Percentiles rank a stretch among this genome's conserved stretches.
Conservation (phyloP, 2,329 filamentous ascomycete genomes). For the Metarhizium guizhouense region DNA sequence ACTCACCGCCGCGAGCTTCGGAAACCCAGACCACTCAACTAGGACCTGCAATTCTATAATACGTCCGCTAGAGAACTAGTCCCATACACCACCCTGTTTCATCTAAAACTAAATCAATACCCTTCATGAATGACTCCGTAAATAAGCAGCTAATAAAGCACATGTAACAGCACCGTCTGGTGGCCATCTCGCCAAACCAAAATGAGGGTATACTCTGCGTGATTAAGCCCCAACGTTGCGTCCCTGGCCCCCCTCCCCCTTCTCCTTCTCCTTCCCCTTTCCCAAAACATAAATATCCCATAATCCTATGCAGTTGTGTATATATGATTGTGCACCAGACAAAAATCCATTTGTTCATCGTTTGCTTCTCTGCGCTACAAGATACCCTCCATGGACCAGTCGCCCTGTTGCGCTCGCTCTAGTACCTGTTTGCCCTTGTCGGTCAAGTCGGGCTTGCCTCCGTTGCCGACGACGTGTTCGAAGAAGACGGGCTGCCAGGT, state of each 20-base stretch:
- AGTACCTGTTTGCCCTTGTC: constrained; percentile 43
- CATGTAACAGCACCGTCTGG: not conserved
- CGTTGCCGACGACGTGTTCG: constrained; percentile 46
- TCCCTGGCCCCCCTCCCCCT: too few species aligned
- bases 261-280: too few species aligned
- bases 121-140: not conserved
- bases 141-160: not conserved
- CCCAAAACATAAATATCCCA: not conserved
- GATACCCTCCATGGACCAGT: constrained; percentile 42
- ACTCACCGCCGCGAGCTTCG: not conserved
- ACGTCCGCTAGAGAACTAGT: not conserved
- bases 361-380: constrained; percentile 15
- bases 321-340: not conserved
- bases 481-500: constrained; percentile 89
- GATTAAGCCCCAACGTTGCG: not conserved
- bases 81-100: not conserved
- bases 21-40: not conserved
- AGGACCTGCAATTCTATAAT: not conserved
- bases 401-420: constrained; percentile 41
- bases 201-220: not conserved
- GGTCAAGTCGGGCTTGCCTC: constrained; percentile 45
- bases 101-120: not conserved
- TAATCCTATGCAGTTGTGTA: not conserved
- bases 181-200: not conserved
- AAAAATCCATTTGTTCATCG: too few species aligned